Percentiles rank a stretch among this genome's conserved stretches.
These are phyloP conservation scores for Yarrowia sp. DNA, from an alignment of 805 yeast genomes.

Conservation along the genomic window DNA sequence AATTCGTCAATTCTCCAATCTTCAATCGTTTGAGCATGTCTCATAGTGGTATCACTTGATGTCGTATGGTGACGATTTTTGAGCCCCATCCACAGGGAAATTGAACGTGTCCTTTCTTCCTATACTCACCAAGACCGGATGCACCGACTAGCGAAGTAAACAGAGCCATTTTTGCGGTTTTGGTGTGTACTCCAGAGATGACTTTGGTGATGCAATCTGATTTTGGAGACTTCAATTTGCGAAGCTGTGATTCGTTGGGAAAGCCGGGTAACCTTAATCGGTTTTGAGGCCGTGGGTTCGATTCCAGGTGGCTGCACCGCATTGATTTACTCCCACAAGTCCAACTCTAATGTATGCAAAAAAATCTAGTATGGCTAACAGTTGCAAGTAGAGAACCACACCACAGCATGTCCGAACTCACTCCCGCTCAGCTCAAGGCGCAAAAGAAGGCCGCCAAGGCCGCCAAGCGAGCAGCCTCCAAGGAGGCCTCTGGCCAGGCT, in stretches of 20 bases:
- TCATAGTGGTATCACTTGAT: too few species aligned
- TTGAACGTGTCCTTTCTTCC: background rate
- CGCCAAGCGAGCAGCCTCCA: constrained; percentile 88
- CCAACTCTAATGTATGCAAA: constrained; percentile 10
- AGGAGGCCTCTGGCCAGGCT: constrained; percentile 61
- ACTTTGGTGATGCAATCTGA: constrained; percentile 27
- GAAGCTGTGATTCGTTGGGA: constrained; percentile 29
- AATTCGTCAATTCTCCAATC: too few species aligned
- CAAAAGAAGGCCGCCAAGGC: constrained; percentile 88
- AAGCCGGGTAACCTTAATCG: constrained; percentile 7
- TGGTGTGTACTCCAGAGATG: constrained; percentile 34
- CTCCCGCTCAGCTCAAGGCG: constrained; percentile 86
- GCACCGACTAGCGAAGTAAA: constrained; percentile 39
- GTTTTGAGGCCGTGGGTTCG: background rate
- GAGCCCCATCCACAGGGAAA: too few species aligned
- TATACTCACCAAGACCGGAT: constrained; percentile 36
- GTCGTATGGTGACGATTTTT: background rate
- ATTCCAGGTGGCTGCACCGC: background rate
- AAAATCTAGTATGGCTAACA: constrained; percentile 9
- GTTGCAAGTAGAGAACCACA: background rate
- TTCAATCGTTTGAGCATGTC: too few species aligned
- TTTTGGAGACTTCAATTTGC: constrained; percentile 31
- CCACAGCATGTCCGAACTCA: constrained; percentile 48
- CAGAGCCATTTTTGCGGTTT: constrained; percentile 36
- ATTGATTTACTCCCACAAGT: background rate